phyloP scores from a whole-genome alignment of 2,329 filamentous ascomycete genomes.

The Pseudophaeomoniella oleicola region DNA sequence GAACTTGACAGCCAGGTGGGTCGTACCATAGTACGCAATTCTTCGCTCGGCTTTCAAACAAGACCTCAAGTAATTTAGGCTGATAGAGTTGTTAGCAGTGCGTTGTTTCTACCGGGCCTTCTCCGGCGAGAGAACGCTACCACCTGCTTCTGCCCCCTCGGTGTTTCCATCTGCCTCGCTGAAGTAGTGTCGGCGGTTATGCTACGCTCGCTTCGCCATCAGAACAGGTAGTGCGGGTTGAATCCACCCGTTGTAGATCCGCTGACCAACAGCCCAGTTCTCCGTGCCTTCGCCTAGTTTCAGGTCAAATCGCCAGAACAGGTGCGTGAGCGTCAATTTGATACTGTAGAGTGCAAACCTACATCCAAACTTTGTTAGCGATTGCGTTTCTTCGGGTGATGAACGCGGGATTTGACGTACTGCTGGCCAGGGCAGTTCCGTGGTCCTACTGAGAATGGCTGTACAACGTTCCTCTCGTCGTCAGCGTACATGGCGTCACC shows the following conservation, averaged over 20 bases:
- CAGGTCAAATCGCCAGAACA: neutral
- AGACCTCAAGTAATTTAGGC: too few relatives aligned
- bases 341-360: neutral
- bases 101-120: too few relatives aligned
- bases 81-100: too few relatives aligned
- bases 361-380: neutral
- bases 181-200: too few relatives aligned
- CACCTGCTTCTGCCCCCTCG: too few relatives aligned
- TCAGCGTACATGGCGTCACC: slow-evolving; percentile 16
- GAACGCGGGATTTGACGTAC: slow-evolving; percentile 10
- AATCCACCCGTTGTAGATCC: neutral
- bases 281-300: neutral
- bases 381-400: neutral
- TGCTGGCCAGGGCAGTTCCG: slow-evolving; percentile 22
- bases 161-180: too few relatives aligned
- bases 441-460: slow-evolving; percentile 19
- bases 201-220: neutral
- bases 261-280: neutral
- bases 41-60: too few relatives aligned
- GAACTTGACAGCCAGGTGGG: too few relatives aligned
- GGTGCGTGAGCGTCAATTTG: neutral
- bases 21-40: too few relatives aligned
- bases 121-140: too few relatives aligned
- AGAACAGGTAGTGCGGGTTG: neutral
- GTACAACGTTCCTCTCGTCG: slow-evolving; percentile 14